These are phyloP conservation scores for Articulospora tetracladia DNA, from an alignment of 495 filamentous ascomycete species.

Conservation along the genomic window DNA sequence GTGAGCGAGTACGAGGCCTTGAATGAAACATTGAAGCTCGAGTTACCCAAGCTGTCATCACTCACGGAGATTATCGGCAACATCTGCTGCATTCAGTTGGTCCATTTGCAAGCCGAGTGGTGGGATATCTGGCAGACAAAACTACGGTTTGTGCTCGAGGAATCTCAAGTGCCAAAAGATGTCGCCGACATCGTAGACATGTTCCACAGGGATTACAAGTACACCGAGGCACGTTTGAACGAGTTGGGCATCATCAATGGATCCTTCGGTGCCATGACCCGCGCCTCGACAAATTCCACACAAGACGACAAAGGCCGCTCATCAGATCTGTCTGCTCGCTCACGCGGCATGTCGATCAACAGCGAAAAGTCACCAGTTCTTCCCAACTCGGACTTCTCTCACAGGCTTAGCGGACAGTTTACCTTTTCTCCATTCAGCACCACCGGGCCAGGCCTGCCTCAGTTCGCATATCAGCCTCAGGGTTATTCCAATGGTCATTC, in stretches of 20 bases:
- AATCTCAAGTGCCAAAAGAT: constrained; percentile 56
- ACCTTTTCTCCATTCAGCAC: constrained; percentile 45
- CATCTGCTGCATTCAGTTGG: constrained; percentile 73
- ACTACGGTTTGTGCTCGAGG: constrained; percentile 68
- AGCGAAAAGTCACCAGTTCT: constrained; percentile 60
- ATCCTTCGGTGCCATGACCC: not conserved
- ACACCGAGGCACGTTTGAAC: constrained; percentile 48
- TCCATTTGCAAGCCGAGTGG: constrained; percentile 79
- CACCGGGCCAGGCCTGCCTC: constrained; percentile 42
- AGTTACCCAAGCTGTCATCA: constrained; percentile 79
- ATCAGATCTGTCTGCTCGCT: constrained; percentile 18
- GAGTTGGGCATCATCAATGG: constrained; percentile 26
- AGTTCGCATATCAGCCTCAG: constrained; percentile 45
- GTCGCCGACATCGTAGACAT: constrained; percentile 62
- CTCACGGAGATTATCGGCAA: constrained; percentile 77
- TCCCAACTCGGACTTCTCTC: constrained; percentile 53
- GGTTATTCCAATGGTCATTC: constrained; percentile 36
- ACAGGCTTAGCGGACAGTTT: constrained; percentile 51
- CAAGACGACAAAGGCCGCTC: constrained; percentile 18
- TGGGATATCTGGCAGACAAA: constrained; percentile 75
- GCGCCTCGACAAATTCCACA: constrained; percentile 12
- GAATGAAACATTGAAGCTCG: constrained; percentile 88
- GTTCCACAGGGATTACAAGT: constrained; percentile 70
- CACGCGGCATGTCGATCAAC: constrained; percentile 55
- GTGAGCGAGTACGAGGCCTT: constrained; percentile 84